These are phyloP conservation scores for Russula dissimulans DNA, from an alignment of 768 basidiomycete species.

Conservation along the genomic window DNA sequence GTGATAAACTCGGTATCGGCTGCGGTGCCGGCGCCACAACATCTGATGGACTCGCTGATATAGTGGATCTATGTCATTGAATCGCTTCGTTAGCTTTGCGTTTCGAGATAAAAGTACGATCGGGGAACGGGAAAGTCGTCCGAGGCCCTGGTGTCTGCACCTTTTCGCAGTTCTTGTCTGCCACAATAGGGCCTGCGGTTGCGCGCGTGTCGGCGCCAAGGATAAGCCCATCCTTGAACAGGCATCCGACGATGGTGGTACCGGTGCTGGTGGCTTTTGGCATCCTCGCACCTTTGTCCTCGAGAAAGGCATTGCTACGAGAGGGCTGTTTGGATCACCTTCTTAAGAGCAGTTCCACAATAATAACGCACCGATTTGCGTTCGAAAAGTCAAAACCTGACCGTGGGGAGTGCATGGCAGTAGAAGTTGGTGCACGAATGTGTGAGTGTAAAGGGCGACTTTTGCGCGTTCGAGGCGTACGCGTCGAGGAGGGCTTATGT, in stretches of 20 bases:
- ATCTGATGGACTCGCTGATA: slow-evolving; percentile 89
- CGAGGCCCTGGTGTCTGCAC: slow-evolving; percentile 30
- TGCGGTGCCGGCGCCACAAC: slow-evolving; percentile 98
- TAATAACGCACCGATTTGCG: slow-evolving; percentile 43
- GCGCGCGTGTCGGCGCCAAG: slow-evolving; percentile 96
- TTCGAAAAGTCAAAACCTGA: slow-evolving; percentile 78
- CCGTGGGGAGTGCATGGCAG: slow-evolving; percentile 34
- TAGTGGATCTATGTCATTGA: slow-evolving; percentile 72
- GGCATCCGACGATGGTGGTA: slow-evolving; percentile 95
- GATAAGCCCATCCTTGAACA: slow-evolving; percentile 87
- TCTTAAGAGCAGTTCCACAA: background rate
- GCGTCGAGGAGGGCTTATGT: slow-evolving; percentile 11
- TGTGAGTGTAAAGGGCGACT: background rate
- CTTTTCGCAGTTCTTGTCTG: slow-evolving; percentile 99
- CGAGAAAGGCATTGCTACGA: slow-evolving; percentile 61
- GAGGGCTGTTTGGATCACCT: background rate
- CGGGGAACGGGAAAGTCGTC: background rate
- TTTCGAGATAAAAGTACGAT: background rate
- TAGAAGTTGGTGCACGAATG: slow-evolving; percentile 31
- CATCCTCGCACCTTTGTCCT: slow-evolving; percentile 57
- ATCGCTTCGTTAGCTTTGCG: background rate
- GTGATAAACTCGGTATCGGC: slow-evolving; percentile 96
- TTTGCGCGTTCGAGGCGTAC: slow-evolving; percentile 1
- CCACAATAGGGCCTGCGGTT: slow-evolving; percentile 88
- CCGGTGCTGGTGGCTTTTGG: slow-evolving; percentile 89